Evolutionary conservation across 495 filamentous ascomycete genomes (phyloP), one percentile per base, ranked within the genome.

Genomic region (Trichoderma reesei): DNA sequence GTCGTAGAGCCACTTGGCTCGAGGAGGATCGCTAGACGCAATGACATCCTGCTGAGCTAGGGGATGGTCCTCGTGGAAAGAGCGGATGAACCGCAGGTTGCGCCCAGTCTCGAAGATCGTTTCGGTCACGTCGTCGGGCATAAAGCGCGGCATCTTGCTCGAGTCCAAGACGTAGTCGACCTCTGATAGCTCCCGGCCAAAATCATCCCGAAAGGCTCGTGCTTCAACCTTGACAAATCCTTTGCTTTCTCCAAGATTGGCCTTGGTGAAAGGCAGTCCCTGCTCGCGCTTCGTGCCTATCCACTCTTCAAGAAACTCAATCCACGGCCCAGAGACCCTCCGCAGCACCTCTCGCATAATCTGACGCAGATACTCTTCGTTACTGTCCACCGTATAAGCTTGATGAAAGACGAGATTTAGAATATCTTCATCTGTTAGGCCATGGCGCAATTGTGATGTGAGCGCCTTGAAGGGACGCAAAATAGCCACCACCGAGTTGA

Each of bases 1-100:
- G 3, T 85, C 83, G 63, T 88, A 92, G 41, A 83, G 82, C 88
- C 88, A 94, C 36, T 86, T 77, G 13, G 96, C 73, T 20, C 68
- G 73, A 2, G 88, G 86, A 41, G 83, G 79, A 31, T 77, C 73
- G 20, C 76, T 71, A n/a, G 70, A 70, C 18, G 68, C 69, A 37
- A 83, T 73, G 11, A 76, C 70, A 48, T 81, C 79, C 38, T 74
- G 68, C 60, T 76, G 79, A 26, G 84, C 80, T 59, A 97, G 76
- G 0, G 90, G 88, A 72, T 97, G 91, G 6, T 87, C 79, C n/a
- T 90, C 84, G 68, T 92, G 87, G 68, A 89, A 84, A 13, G 75
- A 77, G 64, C 85, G 83, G 20, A 97, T 75, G 63, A 95, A 83
- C 34, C 89, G 82, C 59, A 96, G 73, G 67, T 87, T 92, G 66